These are phyloP conservation scores for Coemansia sp. DNA, from an alignment of 371 early-diverging fungal species.

Conservation along the genomic window DNA sequence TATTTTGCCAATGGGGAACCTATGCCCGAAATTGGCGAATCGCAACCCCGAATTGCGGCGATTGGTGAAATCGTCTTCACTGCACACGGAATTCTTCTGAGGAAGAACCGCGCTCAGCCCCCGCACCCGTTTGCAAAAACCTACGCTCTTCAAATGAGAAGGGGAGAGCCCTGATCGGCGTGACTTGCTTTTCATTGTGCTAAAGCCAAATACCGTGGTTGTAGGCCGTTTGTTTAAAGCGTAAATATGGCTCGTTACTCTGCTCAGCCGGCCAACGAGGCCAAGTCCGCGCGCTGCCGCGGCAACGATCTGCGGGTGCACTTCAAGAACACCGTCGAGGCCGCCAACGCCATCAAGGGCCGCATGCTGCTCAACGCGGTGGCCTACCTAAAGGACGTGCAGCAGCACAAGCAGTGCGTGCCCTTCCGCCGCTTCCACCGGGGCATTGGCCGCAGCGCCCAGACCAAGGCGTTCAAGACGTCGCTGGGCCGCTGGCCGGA, in stretches of 20 bases:
- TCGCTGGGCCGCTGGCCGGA: conserved; percentile 99
- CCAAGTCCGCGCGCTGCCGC: conserved; percentile 85
- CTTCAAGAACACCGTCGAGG: conserved; percentile 97
- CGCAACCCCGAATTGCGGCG: background rate
- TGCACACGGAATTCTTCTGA: background rate
- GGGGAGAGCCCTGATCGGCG: too few relatives aligned
- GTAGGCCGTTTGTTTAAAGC: background rate
- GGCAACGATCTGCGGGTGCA: conserved; percentile 97
- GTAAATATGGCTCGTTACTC: conserved; percentile 55
- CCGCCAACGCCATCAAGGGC: conserved; percentile 93
- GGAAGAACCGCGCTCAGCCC: too few relatives aligned
- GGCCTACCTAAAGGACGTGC: conserved; percentile 93
- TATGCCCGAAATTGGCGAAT: conserved; percentile 5
- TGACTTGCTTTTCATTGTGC: too few relatives aligned
- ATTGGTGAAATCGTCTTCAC: background rate
- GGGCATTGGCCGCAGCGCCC: conserved; percentile 97
- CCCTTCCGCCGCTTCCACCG: conserved; percentile 98
- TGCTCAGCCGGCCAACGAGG: conserved; percentile 59
- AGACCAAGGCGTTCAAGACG: conserved; percentile 90
- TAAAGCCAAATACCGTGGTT: too few relatives aligned
- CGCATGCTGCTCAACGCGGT: conserved; percentile 94
- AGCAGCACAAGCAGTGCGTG: conserved; percentile 95
- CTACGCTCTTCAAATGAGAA: too few relatives aligned
- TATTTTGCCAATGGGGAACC: background rate
- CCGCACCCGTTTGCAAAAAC: too few relatives aligned